Evolutionary conservation across 768 basidiomycete genomes (phyloP), one percentile per base, ranked within the genome.

Genomic region (Lentinula boryana): DNA sequence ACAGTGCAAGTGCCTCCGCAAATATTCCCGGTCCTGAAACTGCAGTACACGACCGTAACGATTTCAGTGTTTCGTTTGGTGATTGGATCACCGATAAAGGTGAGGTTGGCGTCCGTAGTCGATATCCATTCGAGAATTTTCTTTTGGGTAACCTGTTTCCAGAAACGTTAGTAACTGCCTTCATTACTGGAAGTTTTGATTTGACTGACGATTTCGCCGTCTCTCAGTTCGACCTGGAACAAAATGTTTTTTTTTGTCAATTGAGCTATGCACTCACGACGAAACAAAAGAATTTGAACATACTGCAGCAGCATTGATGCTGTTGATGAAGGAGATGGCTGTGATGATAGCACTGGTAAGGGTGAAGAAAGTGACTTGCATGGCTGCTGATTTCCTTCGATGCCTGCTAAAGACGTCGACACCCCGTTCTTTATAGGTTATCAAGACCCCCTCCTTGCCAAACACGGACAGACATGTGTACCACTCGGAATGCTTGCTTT

Each of bases 1-100:
- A 73, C 70, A 5, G 67, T 74, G 66, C 75, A 76, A 2, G 62
- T 7, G 0, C 72, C 71, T 5, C 67, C 68, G 62, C 75, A 76
- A 53, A 71, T 62, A 43, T 65, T 63, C 18, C 56, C 43, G 15
- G 59, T 33, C 16, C 66, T 51, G 33, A 27, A 60, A 52, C 48
- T 64, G 64, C 75, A 76, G 67, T 69, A 75, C 3, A 64, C 66
- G 36, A 76, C 70, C 2, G 58, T 69, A 8, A 65, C 69, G 40
- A 62, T 54, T 50, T 67, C 60, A 5, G 66, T 64, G 13, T 55
- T 35, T n/a, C 68, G 67, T 38, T 50, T 56, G 12, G 55, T 31
- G 61, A 66, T 18, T 8, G 62, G 63, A 38, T 67, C 41, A 23
- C 67, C 67, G 62, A 69, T 49, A 64, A 60, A 65, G 54, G 67